Conservation (phyloP, 805 yeast species). For the Candida namnaoensis region DNA sequence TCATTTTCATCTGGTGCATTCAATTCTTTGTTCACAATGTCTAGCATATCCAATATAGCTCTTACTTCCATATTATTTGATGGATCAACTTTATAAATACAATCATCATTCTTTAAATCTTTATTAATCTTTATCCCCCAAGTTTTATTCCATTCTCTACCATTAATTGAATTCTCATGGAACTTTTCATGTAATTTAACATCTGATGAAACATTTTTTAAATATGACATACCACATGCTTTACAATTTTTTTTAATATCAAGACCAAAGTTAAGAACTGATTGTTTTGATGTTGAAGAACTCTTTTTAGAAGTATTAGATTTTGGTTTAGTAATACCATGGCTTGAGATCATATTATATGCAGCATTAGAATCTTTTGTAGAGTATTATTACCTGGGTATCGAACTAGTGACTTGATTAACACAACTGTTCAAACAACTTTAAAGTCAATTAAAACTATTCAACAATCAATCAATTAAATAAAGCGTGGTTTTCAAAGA, state of each 20-base stretch:
- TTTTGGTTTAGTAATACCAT: no score
- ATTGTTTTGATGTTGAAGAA: constrained; percentile 2
- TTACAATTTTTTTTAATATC: constrained; percentile 27
- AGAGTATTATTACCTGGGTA: no score
- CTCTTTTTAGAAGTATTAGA: no score
- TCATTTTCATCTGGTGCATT: constrained; percentile 47
- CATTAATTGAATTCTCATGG: constrained; percentile 40
- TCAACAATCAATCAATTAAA: no score
- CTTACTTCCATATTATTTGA: constrained; percentile 21
- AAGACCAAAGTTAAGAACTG: constrained; percentile 9
- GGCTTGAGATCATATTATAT: no score
- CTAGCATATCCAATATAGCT: constrained; percentile 32
- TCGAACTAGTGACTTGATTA: no score
- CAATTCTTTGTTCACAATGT: constrained; percentile 49
- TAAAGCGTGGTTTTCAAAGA: no score
- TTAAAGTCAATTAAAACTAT: no score
- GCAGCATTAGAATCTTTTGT: no score
- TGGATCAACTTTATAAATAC: constrained; percentile 27
- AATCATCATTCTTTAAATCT: constrained; percentile 10
- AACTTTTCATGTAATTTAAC: constrained; percentile 38
- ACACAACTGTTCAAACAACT: no score
- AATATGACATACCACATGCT: constrained; percentile 47
- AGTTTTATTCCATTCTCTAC: constrained; percentile 36
- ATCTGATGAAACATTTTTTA: constrained; percentile 31
- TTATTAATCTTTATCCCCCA: constrained; percentile 21